Base-by-base conservation (phyloP, 108 stramenopile species). In the Pseudonitzschia pungens region DNA sequence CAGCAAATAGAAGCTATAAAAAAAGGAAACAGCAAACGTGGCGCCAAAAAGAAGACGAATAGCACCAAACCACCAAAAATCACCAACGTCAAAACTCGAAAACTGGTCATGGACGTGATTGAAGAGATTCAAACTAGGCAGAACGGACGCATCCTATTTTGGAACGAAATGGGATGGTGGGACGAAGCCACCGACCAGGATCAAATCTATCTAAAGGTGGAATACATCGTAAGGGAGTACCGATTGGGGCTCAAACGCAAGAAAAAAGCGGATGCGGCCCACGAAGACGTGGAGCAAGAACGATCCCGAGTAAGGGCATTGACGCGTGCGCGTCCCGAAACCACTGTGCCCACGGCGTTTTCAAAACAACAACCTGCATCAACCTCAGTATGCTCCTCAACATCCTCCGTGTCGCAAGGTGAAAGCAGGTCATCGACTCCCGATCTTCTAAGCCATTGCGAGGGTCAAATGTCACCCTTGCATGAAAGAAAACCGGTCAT, bases 101-200 rank as follows among this genome's bases (percentile, higher is more conserved):
- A 31, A 31, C 14, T 58, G 6, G 57, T 58, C 27, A 28, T 31
- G 27, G 57, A 58, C 14, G 29, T 58, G 27, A 58, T 58, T 11
- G 57, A 58, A 15, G 57, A 58, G 57, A 15, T 58, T 15, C 27
- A 33, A 62, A 62, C 1, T 2, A 2, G 36, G 14, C n/a, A 18
- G 33, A 31, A 33, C 16, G 29, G 33, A 11, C 60, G 60, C 4
- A 21, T 62, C n/a, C n/a, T 62, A 33, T n/a, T 62, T 21, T 62
- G 60, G 60, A 33, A 62, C 36, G 60, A 62, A 15, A 14, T n/a
- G 36, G 60, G 60, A 40, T 62, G 60, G 60, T 62, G 60, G 60
- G 32, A 31, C n/a, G 60, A 40, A 62, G n/a, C 29, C 14, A 0
- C n/a, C 2, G 36, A 62, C 10, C 28, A 62, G 5, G 18, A 62